These are phyloP conservation scores for Phytophthora capsici DNA, from an alignment of 352 stramenopile genomes.

Conservation along the genomic window DNA sequence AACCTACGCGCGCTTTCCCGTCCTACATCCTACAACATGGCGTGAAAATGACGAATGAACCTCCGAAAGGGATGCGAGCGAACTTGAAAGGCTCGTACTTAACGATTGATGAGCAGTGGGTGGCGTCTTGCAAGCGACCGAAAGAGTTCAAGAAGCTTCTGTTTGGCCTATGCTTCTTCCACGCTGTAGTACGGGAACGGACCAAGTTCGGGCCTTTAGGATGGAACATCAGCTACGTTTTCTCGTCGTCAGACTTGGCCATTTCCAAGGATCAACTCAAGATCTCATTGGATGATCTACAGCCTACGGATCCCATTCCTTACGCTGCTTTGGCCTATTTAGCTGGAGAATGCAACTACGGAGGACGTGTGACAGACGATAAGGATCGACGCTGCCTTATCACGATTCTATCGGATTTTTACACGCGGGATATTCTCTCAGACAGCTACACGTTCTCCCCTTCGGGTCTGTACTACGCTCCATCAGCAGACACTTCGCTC, in stretches of 20 bases:
- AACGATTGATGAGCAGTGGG: constrained; percentile 81
- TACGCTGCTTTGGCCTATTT: constrained; percentile 93
- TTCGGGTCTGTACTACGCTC: constrained; percentile 85
- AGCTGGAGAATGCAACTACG: constrained; percentile 96
- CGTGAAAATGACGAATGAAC: constrained; percentile 97
- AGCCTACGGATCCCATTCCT: constrained; percentile 70
- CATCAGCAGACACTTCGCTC: constrained; percentile 47
- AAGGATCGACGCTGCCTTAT: constrained; percentile 92
- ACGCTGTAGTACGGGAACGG: constrained; percentile 86
- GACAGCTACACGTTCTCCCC: constrained; percentile 85
- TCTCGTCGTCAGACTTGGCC: constrained; percentile 83
- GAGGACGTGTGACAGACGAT: constrained; percentile 94
- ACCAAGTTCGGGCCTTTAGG: constrained; percentile 87
- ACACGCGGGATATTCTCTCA: constrained; percentile 74
- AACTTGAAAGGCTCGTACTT: constrained; percentile 94
- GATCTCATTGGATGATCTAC: constrained; percentile 81
- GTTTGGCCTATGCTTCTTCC: constrained; percentile 94
- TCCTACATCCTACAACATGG: constrained; percentile 94
- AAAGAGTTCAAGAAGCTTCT: constrained; percentile 86
- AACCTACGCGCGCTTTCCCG: constrained; percentile 93
- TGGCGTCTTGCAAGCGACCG: constrained; percentile 63
- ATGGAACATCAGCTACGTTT: constrained; percentile 93
- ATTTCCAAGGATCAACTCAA: constrained; percentile 90
- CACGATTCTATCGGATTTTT: constrained; percentile 89
- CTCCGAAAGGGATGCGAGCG: constrained; percentile 93